Evolutionary conservation across 352 stramenopile species (phyloP).

Genomic region (Globisporangium orthogonon): DNA sequence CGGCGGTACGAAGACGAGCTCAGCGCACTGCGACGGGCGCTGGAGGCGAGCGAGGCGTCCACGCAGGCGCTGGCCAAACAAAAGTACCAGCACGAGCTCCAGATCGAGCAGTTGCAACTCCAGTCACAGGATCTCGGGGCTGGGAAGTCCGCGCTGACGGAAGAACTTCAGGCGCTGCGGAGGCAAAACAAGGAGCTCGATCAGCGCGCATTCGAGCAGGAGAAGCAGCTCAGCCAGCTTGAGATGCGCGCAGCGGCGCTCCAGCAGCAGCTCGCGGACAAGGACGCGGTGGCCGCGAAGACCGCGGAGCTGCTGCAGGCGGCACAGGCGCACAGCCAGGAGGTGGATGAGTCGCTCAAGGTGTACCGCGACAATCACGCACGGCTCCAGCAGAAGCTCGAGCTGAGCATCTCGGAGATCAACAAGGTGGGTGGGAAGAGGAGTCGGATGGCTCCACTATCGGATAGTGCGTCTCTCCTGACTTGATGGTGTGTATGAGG

Average conservation of each 20-base stretch:
- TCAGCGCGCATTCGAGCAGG: conserved; percentile 69
- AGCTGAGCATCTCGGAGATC: conserved; percentile 87
- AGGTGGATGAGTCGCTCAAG: conserved; percentile 82
- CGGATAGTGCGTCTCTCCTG: background rate
- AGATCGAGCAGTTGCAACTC: conserved; percentile 60
- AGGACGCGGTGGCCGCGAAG: conserved; percentile 69
- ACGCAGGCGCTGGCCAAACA: conserved; percentile 56
- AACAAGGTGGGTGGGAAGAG: conserved; percentile 60
- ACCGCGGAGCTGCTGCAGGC: conserved; percentile 64
- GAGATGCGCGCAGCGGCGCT: conserved; percentile 64
- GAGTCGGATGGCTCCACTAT: no score
- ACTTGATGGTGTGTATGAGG: background rate
- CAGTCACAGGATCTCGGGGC: conserved; percentile 56
- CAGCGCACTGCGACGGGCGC: conserved; percentile 28
- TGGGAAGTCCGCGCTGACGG: conserved; percentile 27
- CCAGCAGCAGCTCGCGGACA: conserved; percentile 72
- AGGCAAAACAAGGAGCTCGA: conserved; percentile 79
- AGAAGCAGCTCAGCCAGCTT: conserved; percentile 78
- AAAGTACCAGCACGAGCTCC: conserved; percentile 77
- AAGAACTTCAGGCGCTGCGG: conserved; percentile 51
- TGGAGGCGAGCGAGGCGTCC: conserved; percentile 41
- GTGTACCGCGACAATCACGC: conserved; percentile 85
- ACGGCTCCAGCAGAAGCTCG: conserved; percentile 81
- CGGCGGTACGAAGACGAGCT: conserved; percentile 63
- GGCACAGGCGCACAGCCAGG: conserved; percentile 65